A percentile compares a stretch with the other conserved stretches of the same genome.
phyloP scores from a whole-genome alignment of 2,329 filamentous ascomycete species.

The Trichothecium sympodiale region DNA sequence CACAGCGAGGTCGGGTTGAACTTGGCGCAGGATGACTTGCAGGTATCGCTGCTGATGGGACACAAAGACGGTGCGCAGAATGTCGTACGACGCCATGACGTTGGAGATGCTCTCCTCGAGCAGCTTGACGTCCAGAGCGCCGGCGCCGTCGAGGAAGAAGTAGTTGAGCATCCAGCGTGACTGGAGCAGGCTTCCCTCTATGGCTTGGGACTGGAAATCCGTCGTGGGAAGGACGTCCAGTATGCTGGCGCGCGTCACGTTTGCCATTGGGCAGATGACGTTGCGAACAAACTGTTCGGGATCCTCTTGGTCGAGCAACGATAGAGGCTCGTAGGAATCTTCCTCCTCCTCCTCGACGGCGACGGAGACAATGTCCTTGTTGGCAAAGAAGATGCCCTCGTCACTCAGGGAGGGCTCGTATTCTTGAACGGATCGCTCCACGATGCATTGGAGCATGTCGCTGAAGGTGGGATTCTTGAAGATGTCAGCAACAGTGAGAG shows the following conservation, averaged over 20 bases:
- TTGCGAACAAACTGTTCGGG: slow-evolving; percentile 4
- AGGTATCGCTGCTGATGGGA: slow-evolving; percentile 4
- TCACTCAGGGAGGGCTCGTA: slow-evolving; percentile 4
- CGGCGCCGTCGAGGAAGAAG: slow-evolving; percentile 2
- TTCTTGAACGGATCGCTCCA: not conserved
- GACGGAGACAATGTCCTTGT: not conserved
- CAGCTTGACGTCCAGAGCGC: not conserved
- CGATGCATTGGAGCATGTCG: slow-evolving; percentile 21
- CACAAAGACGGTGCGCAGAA: slow-evolving; percentile 52
- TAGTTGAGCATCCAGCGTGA: slow-evolving; percentile 11
- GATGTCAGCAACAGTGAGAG: slow-evolving; percentile 31
- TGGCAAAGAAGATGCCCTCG: slow-evolving; percentile 4
- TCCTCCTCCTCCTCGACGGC: no score
- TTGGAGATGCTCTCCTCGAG: slow-evolving; percentile 3
- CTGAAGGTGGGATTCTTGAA: slow-evolving; percentile 31
- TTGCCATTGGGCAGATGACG: slow-evolving; percentile 8
- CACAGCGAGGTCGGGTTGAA: slow-evolving; percentile 3
- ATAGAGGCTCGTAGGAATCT: slow-evolving; percentile 3
- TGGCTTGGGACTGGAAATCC: slow-evolving; percentile 3
- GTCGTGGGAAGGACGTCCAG: slow-evolving; percentile 9
- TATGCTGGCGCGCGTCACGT: slow-evolving; percentile 12
- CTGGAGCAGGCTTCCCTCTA: slow-evolving; percentile 4
- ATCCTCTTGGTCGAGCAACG: slow-evolving; percentile 1
- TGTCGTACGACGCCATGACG: slow-evolving; percentile 35
- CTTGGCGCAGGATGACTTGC: slow-evolving; percentile 6